A percentile compares a stretch with the other conserved stretches of the same genome.
phyloP scores from a whole-genome alignment of 1,284 basidiomycete genomes.

The Cryptococcus sp. region DNA sequence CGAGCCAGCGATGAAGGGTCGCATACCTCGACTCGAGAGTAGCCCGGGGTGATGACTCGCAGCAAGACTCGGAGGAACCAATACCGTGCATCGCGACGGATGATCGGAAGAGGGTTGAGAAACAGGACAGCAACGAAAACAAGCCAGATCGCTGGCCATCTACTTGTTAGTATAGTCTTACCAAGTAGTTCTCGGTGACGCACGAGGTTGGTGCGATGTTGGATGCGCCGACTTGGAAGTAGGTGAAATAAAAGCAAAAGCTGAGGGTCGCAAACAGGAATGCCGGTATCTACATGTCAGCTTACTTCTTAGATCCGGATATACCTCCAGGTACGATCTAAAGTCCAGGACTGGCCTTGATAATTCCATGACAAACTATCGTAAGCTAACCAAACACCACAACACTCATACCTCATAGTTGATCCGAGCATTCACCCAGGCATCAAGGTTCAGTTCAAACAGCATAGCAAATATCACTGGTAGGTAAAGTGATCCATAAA shows the following conservation, averaged over 20 bases:
- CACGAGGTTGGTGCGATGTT: constrained; percentile 52
- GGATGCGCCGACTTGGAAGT: constrained; percentile 58
- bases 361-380: constrained; percentile 82
- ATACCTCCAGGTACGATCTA: constrained; percentile 74
- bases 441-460: constrained; percentile 73
- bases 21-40: constrained; percentile 66
- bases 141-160: constrained; percentile 85
- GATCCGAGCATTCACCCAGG: constrained; percentile 71
- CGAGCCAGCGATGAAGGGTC: constrained; percentile 2
- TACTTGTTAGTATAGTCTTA: constrained; percentile 8
- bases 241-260: constrained; percentile 81
- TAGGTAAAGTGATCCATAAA: constrained; percentile 74
- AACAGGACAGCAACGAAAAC: constrained; percentile 60
- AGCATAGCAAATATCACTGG: constrained; percentile 74
- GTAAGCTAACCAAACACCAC: not conserved
- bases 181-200: constrained; percentile 7
- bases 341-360: constrained; percentile 72
- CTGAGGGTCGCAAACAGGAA: constrained; percentile 70
- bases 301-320: too few species aligned
- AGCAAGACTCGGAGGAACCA: constrained; percentile 70
- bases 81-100: constrained; percentile 63
- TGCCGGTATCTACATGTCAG: constrained; percentile 63
- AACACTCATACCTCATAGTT: constrained; percentile 57
- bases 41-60: constrained; percentile 65
- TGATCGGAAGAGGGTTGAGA: constrained; percentile 70